These are phyloP conservation scores for Alternaria conjuncta DNA, from an alignment of 2,329 filamentous ascomycete species.

Conservation along the genomic window DNA sequence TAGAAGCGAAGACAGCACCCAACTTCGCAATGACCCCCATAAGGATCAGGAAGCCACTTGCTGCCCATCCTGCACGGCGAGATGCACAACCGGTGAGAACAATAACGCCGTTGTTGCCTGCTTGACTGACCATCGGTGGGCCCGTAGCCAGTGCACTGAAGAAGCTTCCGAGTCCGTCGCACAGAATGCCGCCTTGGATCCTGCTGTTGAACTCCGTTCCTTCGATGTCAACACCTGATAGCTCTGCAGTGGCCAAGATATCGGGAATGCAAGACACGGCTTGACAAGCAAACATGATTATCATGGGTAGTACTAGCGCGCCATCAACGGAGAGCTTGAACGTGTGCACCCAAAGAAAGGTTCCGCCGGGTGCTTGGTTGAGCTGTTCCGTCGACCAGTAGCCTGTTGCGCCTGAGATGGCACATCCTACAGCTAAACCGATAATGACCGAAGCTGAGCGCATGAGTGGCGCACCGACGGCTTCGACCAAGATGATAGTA, in stretches of 20 bases:
- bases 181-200: constrained; percentile 36
- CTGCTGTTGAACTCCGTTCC: constrained; percentile 35
- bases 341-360: constrained; percentile 36
- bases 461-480: constrained; percentile 37
- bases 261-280: constrained; percentile 48
- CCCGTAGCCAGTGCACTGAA: constrained; percentile 36
- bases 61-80: constrained; percentile 38
- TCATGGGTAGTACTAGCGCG: constrained; percentile 31
- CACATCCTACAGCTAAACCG: constrained; percentile 35
- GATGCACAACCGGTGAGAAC: constrained; percentile 36
- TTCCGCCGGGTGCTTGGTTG: constrained; percentile 25
- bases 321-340: constrained; percentile 39
- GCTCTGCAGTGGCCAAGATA: constrained; percentile 37
- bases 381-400: constrained; percentile 34
- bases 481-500: constrained; percentile 35
- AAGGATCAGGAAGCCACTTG: constrained; percentile 33
- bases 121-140: constrained; percentile 38
- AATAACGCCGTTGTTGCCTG: constrained; percentile 40
- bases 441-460: constrained; percentile 36
- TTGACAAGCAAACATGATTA: constrained; percentile 41
- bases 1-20: constrained; percentile 36
- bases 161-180: constrained; percentile 36
- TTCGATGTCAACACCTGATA: constrained; percentile 35
- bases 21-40: constrained; percentile 40
- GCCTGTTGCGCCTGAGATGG: constrained; percentile 34